phyloP scores from a whole-genome alignment of 768 basidiomycete genomes.

The Phaffia tasmanica region DNA sequence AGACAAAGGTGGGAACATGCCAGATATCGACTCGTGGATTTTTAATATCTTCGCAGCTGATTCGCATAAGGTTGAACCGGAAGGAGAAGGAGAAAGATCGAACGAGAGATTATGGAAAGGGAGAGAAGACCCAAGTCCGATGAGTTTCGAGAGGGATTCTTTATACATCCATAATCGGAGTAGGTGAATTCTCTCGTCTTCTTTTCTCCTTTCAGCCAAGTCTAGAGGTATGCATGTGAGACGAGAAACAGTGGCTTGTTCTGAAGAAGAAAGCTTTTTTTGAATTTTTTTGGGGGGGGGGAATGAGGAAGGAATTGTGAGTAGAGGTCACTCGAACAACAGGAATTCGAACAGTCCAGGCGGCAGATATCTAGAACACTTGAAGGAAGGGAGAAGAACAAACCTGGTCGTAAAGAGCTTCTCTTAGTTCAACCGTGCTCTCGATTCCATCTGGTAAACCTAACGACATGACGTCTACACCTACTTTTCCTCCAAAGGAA shows the following conservation, averaged over 20 bases:
- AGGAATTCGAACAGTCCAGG: too few species aligned
- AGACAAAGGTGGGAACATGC: too few species aligned
- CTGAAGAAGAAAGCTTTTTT: background rate
- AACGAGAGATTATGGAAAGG: background rate
- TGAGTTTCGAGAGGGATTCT: background rate
- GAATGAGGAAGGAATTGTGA: too few species aligned
- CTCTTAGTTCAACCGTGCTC: background rate
- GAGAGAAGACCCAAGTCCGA: constrained; percentile 6
- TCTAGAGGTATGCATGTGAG: background rate
- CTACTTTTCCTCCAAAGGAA: background rate
- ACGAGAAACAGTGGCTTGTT: background rate
- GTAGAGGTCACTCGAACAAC: too few species aligned
- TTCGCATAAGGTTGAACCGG: too few species aligned
- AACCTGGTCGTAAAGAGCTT: background rate
- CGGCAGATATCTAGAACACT: too few species aligned
- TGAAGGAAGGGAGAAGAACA: too few species aligned
- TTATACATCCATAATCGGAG: constrained; percentile 5
- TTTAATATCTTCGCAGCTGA: too few species aligned
- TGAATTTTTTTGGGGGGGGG: too few species aligned
- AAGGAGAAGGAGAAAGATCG: background rate
- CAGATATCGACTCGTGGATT: too few species aligned
- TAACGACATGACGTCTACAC: constrained; percentile 6
- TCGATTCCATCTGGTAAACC: background rate
- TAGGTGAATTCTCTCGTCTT: background rate
- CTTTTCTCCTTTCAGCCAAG: background rate